Conservation (phyloP, 2,329 filamentous ascomycete genomes). For the Thielaviopsis punctulata region DNA sequence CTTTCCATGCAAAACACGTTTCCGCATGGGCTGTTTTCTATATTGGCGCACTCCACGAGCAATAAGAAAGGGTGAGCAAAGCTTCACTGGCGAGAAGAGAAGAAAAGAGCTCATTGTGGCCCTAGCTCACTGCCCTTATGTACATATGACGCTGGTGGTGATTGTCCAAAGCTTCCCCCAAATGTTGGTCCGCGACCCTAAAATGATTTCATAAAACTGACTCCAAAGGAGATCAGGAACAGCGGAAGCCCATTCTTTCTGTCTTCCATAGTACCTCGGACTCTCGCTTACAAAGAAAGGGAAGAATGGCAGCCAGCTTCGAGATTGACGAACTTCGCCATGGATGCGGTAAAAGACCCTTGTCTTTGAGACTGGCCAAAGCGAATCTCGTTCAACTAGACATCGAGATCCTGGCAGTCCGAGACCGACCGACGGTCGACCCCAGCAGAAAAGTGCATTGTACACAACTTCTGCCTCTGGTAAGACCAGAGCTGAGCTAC, state of each 20-base stretch:
- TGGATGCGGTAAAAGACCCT: too few relatives aligned
- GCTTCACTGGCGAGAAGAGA: too few relatives aligned
- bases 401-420: background rate
- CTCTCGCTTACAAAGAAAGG: background rate
- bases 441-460: background rate
- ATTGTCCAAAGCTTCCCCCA: too few relatives aligned
- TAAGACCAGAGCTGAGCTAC: background rate
- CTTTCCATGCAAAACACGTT: too few relatives aligned
- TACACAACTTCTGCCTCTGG: too few relatives aligned
- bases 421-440: background rate
- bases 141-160: too few relatives aligned
- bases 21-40: too few relatives aligned
- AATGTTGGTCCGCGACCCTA: background rate
- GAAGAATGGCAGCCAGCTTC: background rate
- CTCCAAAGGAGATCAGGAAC: background rate
- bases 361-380: background rate
- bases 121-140: too few relatives aligned
- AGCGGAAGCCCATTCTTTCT: background rate
- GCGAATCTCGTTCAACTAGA: background rate
- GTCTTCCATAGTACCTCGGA: background rate
- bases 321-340: too few relatives aligned
- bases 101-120: too few relatives aligned
- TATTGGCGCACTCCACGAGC: too few relatives aligned
- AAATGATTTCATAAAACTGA: background rate
- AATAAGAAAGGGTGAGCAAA: too few relatives aligned